Conservation (phyloP, 805 yeast genomes). For the Helenozyma rhizophorensis region DNA sequence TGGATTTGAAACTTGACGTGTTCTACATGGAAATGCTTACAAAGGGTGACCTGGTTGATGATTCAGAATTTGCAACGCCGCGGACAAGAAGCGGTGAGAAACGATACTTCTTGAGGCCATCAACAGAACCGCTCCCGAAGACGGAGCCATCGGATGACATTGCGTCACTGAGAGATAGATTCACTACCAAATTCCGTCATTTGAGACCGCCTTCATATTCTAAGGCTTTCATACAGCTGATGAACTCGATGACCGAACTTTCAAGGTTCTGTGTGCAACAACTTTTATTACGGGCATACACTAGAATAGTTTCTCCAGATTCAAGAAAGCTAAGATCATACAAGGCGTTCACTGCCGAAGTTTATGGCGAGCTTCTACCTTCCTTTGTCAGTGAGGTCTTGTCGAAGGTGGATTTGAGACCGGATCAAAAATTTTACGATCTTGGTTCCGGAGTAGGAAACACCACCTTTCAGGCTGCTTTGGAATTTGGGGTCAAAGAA, state of each 20-base stretch:
- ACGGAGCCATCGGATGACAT: background rate
- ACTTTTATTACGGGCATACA: constrained; percentile 65
- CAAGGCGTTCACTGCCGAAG: constrained; percentile 84
- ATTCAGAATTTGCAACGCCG: background rate
- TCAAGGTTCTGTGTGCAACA: constrained; percentile 45
- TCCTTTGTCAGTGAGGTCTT: constrained; percentile 61
- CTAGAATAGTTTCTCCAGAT: constrained; percentile 75
- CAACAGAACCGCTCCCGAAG: constrained; percentile 3
- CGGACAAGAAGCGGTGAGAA: constrained; percentile 7
- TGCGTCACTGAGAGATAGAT: background rate
- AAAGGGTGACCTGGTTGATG: constrained; percentile 8
- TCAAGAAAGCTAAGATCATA: constrained; percentile 61
- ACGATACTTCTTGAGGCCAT: constrained; percentile 4
- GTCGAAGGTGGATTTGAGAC: constrained; percentile 52
- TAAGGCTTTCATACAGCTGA: constrained; percentile 14
- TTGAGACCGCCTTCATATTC: constrained; percentile 15
- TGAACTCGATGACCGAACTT: constrained; percentile 8
- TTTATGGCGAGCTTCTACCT: constrained; percentile 88
- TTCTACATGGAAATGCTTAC: constrained; percentile 14
- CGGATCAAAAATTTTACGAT: constrained; percentile 67
- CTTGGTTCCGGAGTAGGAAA: constrained; percentile 95
- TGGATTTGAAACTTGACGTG: constrained; percentile 11
- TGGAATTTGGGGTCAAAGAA: constrained; percentile 70
- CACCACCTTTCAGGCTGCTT: constrained; percentile 82
- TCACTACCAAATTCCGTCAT: constrained; percentile 9